Base-by-base conservation (phyloP, 768 basidiomycete genomes). In the Hygrophoropsis aurantiaca region DNA sequence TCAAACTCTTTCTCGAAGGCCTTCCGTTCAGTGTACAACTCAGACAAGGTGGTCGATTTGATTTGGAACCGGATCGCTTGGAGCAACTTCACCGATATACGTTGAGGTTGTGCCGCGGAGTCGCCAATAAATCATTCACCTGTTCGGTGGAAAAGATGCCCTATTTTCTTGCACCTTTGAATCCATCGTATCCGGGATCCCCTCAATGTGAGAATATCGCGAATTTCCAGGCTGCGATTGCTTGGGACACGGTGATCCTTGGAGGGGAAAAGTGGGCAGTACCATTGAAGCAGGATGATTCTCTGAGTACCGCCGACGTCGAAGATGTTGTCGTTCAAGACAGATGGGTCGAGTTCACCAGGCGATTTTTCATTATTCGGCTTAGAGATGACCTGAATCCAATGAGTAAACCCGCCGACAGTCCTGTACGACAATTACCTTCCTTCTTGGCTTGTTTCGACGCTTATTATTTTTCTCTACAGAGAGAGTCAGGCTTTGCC, bases 301-400 rank as follows among this genome's bases (percentile, higher is more conserved):
- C 68, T 23, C 59, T 44, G 44, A 47, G 52, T 15, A 42, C 53
- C 15, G 39, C 50, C 20, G 80, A 77, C 40, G 61, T 85, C 16
- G 58, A 73, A 41, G 86, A 90, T 56, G 78, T 81, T 20, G 69
- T 93, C 18, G 69, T 94, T 26, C 87, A 90, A 63, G 90, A 92
- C 56, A 74, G 88, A 48, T 74, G 73, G 67, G 78, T 80, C n/a
- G 87, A 88, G 58, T 87, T 84, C 56, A 89, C 87, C 2, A 72
- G 84, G 49, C 75, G 88, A 37, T 90, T 85, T 59, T 76, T 74
- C 56, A 77, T 77, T 16, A 59, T 79, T 21, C 66, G 61, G 35
- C 62, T 90, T 25, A 72, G 89, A 42, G 67, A 57, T 18, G 91
- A 93, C 61, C 59, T 94, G 56, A 83, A 76, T 13, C 90, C 91